Percentiles rank a stretch among this genome's conserved stretches.
Conservation (phyloP, 495 filamentous ascomycete genomes). For the Cudoniella acicularis region DNA sequence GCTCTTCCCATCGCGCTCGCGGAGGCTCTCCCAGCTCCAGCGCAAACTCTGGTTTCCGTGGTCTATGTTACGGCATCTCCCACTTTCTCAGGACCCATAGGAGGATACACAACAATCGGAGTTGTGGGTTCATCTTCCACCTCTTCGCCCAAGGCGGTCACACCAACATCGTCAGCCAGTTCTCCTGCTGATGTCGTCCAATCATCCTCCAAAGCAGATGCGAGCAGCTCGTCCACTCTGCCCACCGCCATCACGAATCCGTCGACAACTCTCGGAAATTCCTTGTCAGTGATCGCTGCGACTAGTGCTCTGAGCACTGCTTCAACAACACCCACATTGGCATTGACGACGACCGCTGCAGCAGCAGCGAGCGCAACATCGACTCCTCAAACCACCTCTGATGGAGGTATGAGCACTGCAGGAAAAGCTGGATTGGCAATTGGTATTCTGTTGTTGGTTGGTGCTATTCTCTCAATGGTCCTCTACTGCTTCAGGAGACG, state of each 20-base stretch:
- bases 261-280: slow-evolving; percentile 1
- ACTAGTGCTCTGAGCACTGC: neutral
- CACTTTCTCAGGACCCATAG: slow-evolving; percentile 54
- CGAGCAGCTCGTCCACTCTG: neutral
- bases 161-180: slow-evolving; percentile 4
- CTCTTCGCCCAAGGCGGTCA: neutral
- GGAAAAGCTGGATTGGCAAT: slow-evolving; percentile 83
- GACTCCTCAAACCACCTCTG: slow-evolving; percentile 27
- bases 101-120: slow-evolving; percentile 48
- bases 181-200: neutral
- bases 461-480: slow-evolving; percentile 55
- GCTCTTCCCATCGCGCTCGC: too few relatives aligned
- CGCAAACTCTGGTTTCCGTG: slow-evolving; percentile 39
- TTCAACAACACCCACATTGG: slow-evolving; percentile 19
- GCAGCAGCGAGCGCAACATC: slow-evolving; percentile 19
- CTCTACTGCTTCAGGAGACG: slow-evolving; percentile 66
- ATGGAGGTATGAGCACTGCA: slow-evolving; percentile 53
- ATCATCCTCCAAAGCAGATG: neutral
- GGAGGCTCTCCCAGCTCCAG: neutral
- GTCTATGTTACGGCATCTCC: slow-evolving; percentile 53
- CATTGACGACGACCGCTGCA: slow-evolving; percentile 25
- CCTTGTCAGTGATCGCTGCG: slow-evolving; percentile 10
- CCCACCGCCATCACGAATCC: slow-evolving; percentile 11
- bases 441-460: slow-evolving; percentile 65
- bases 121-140: neutral